Conservation (phyloP, 163 green algal species). For the Chloromonas sp. region DNA sequence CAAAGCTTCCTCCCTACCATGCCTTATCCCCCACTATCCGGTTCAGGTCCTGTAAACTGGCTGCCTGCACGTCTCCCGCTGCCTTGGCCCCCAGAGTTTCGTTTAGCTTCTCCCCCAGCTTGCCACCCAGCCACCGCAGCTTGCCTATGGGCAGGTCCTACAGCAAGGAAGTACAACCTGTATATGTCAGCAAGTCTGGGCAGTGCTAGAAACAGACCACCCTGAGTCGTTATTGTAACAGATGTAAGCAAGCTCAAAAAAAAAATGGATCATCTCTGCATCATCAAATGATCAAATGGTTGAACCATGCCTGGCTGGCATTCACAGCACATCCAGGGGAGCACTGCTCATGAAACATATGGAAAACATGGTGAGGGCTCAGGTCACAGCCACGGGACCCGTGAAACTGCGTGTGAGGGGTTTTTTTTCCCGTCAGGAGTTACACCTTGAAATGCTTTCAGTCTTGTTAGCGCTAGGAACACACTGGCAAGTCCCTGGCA, state of each 20-base stretch:
- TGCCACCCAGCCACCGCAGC: constrained; percentile 79
- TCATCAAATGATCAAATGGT: too few relatives aligned
- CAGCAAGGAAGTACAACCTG: constrained; percentile 9
- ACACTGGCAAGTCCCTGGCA: too few relatives aligned
- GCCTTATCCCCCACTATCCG: background rate
- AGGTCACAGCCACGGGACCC: too few relatives aligned
- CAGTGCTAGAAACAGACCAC: background rate
- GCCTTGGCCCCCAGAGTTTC: background rate
- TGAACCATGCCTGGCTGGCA: too few relatives aligned
- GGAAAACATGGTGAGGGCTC: too few relatives aligned
- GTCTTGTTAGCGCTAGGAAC: too few relatives aligned
- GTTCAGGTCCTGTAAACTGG: background rate
- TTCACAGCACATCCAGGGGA: background rate
- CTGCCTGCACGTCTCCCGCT: background rate
- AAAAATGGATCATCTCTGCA: too few relatives aligned
- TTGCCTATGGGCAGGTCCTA: constrained; percentile 70
- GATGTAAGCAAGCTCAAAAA: background rate
- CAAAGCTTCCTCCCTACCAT: background rate
- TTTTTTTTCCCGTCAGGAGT: too few relatives aligned
- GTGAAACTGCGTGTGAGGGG: too few relatives aligned
- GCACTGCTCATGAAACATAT: background rate
- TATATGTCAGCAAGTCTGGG: background rate
- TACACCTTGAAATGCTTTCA: too few relatives aligned
- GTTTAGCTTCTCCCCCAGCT: constrained; percentile 65
- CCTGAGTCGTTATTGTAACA: background rate